A percentile compares a stretch with the other conserved stretches of the same genome.
Evolutionary conservation across 176 grass and related monocot species (phyloP).

Genomic region (Aegilops bicornis): DNA sequence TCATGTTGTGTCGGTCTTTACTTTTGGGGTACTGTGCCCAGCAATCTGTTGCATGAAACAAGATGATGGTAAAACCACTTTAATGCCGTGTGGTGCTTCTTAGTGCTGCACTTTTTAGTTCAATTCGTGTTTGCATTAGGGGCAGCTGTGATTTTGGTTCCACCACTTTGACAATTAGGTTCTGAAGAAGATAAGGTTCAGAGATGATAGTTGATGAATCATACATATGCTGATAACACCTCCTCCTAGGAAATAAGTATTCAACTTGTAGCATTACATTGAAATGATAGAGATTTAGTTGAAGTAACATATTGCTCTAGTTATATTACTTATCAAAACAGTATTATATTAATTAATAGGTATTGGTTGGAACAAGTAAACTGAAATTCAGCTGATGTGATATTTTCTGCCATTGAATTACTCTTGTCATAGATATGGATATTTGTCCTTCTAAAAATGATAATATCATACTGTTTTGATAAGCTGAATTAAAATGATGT

Average conservation of each 20-base stretch:
- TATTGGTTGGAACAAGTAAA: constrained; percentile 9
- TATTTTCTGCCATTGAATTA: background rate
- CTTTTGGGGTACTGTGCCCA: background rate
- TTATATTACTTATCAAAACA: background rate
- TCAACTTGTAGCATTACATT: no score
- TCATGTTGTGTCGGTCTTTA: background rate
- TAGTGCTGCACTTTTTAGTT: background rate
- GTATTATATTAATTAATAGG: background rate
- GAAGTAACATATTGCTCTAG: background rate
- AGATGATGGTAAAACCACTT: constrained; percentile 15
- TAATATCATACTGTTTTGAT: no score
- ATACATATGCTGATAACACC: background rate
- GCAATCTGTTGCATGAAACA: background rate
- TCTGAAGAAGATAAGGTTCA: background rate
- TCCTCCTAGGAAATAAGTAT: background rate
- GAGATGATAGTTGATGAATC: background rate
- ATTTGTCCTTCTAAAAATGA: no score
- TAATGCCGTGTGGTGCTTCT: background rate
- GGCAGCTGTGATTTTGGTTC: background rate
- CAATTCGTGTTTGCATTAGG: background rate
- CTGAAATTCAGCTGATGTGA: background rate
- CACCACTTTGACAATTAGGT: background rate
- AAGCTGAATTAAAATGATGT: background rate
- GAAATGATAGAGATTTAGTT: background rate
- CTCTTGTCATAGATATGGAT: background rate